Percentiles rank a stretch among this genome's conserved stretches.
Evolutionary conservation across 225 moss, liverwort and hornwort species (phyloP).

Genomic region (Asterella californica): DNA sequence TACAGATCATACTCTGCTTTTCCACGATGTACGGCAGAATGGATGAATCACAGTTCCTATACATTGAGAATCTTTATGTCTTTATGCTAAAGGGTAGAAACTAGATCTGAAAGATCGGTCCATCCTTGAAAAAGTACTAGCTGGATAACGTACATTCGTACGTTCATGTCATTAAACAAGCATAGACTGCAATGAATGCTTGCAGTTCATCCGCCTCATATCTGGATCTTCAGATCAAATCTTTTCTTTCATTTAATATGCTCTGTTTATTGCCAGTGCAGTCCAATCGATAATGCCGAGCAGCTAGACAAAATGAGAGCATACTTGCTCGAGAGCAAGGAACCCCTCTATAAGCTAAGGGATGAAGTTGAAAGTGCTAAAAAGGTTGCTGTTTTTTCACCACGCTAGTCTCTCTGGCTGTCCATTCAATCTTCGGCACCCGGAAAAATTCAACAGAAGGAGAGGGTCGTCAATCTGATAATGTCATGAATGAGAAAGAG

Average conservation of each 20-base stretch:
- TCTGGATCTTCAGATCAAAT: neutral
- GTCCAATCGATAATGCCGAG: conserved; percentile 65
- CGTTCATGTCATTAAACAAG: neutral
- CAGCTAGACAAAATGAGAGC: conserved; percentile 56
- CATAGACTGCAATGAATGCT: no score
- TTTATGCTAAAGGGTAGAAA: neutral
- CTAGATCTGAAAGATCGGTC: neutral
- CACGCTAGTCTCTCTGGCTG: neutral
- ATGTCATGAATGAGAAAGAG: no score
- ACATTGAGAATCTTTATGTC: neutral
- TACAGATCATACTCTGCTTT: neutral
- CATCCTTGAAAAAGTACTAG: no score
- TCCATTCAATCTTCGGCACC: neutral
- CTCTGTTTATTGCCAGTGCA: conserved; percentile 21
- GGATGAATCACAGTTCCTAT: neutral
- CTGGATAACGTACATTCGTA: neutral
- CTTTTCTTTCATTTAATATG: neutral
- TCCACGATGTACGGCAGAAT: neutral
- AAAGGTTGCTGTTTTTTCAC: conserved; percentile 34
- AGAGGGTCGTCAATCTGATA: no score
- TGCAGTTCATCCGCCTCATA: neutral
- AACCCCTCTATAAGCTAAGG: conserved; percentile 47
- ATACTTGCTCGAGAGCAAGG: conserved; percentile 45
- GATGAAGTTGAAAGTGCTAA: conserved; percentile 52
- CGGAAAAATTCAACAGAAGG: no score